These are phyloP conservation scores for Colletotrichum destructivum DNA, from an alignment of 2,329 filamentous ascomycete genomes.

Conservation along the genomic window DNA sequence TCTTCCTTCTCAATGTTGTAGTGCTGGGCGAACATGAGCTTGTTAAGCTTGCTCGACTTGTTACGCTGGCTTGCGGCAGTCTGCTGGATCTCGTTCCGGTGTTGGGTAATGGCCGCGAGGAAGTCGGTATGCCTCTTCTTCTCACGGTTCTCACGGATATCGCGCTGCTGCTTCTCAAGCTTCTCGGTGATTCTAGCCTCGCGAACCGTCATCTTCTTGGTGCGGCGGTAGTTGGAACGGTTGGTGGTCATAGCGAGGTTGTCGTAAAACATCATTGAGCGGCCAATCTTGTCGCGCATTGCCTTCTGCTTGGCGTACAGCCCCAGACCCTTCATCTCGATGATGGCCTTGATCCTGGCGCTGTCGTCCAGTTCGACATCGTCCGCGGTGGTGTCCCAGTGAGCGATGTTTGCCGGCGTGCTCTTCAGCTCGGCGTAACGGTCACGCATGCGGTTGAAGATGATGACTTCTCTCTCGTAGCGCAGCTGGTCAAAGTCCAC, in stretches of 20 bases:
- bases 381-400: conserved; percentile 86
- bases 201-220: conserved; percentile 97
- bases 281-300: conserved; percentile 87
- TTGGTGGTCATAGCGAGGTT: conserved; percentile 98
- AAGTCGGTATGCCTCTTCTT: conserved; percentile 98
- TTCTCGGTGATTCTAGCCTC: conserved; percentile 99
- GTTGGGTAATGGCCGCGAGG: conserved; percentile 86
- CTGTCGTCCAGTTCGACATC: conserved; percentile 80
- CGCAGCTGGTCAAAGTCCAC: conserved; percentile 89
- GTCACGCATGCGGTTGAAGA: conserved; percentile 91
- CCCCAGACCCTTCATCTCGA: conserved; percentile 93
- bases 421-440: conserved; percentile 88
- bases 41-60: conserved; percentile 88
- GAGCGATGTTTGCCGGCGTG: conserved; percentile 86
- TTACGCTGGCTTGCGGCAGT: conserved; percentile 76
- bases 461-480: conserved; percentile 87
- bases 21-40: conserved; percentile 90
- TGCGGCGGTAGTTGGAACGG: conserved; percentile 87
- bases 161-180: conserved; percentile 97
- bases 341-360: conserved; percentile 89
- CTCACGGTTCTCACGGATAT: conserved; percentile 94
- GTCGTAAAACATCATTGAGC: conserved; percentile 95
- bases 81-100: conserved; percentile 83
- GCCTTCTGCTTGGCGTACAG: conserved; percentile 91
- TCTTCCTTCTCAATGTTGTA: conserved; percentile 99